phyloP scores from a whole-genome alignment of 768 basidiomycete species.

The Boletellus ananas region DNA sequence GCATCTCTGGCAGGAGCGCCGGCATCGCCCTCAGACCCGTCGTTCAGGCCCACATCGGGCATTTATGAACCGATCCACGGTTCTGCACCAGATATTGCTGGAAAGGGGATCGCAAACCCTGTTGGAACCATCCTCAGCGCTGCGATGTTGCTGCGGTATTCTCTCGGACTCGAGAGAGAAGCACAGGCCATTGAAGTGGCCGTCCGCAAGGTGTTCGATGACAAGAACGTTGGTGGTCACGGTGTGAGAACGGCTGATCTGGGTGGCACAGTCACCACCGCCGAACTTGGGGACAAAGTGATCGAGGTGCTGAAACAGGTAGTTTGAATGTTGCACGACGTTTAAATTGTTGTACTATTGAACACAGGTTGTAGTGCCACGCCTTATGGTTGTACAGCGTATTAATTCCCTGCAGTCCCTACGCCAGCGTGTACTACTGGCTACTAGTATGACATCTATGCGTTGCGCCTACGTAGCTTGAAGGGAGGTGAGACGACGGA shows the following conservation, averaged over 20 bases:
- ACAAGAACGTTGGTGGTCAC: constrained; percentile 59
- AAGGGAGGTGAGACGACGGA: too few species aligned
- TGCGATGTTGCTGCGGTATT: constrained; percentile 92
- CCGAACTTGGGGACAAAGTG: constrained; percentile 80
- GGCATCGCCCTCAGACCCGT: constrained; percentile 44
- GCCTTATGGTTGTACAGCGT: too few species aligned
- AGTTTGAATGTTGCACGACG: constrained; percentile 33
- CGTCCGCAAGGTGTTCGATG: constrained; percentile 87
- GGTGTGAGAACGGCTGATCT: constrained; percentile 85
- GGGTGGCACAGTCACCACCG: constrained; percentile 72
- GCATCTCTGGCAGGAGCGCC: constrained; percentile 93
- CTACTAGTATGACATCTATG: too few species aligned
- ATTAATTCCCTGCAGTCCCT: too few species aligned
- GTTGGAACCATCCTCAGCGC: constrained; percentile 93
- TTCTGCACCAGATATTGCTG: constrained; percentile 94
- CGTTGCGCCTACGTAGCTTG: too few species aligned
- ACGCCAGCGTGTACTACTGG: too few species aligned
- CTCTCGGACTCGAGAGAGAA: constrained; percentile 81
- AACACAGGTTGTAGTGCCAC: not conserved
- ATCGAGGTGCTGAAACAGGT: constrained; percentile 65
- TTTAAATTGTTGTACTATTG: not conserved
- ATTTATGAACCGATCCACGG: constrained; percentile 98
- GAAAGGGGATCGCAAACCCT: constrained; percentile 89
- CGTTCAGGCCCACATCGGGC: constrained; percentile 77
- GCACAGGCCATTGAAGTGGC: constrained; percentile 85